These are phyloP conservation scores for Boletus rufocinnamomeus DNA, from an alignment of 768 basidiomycete species.

Conservation along the genomic window DNA sequence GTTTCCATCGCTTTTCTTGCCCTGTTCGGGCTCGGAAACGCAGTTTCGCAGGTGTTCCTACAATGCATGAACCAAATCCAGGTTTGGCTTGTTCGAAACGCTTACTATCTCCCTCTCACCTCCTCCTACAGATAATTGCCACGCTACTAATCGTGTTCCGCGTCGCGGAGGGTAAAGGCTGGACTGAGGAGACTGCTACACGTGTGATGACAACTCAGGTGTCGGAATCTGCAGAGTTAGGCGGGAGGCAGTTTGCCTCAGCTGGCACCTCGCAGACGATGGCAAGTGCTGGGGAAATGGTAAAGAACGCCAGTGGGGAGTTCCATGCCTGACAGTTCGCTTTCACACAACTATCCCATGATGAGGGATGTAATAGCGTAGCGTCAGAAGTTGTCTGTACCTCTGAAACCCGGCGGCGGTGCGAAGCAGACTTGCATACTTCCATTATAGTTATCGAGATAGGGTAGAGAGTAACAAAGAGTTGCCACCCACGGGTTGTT, in stretches of 20 bases:
- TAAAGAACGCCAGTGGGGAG: not conserved
- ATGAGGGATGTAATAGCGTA: too few relatives aligned
- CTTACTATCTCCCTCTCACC: not conserved
- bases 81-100: conserved; percentile 10
- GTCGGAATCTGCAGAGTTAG: not conserved
- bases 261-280: not conserved
- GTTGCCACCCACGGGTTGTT: too few relatives aligned
- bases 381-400: too few relatives aligned
- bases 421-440: too few relatives aligned
- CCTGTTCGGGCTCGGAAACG: conserved; percentile 22
- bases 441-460: too few relatives aligned
- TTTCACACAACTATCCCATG: too few relatives aligned
- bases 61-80: conserved; percentile 32
- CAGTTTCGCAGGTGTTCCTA: conserved; percentile 32
- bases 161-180: conserved; percentile 9
- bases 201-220: not conserved
- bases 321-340: too few relatives aligned
- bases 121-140: not conserved
- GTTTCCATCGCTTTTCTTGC: conserved; percentile 34
- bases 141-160: conserved; percentile 2
- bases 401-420: too few relatives aligned
- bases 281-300: not conserved
- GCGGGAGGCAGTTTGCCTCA: not conserved
- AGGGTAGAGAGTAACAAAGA: too few relatives aligned
- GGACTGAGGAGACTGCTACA: conserved; percentile 4